These are phyloP conservation scores for Pterocarpus macrocarpus DNA, from an alignment of 306 rosid species.

Conservation along the genomic window DNA sequence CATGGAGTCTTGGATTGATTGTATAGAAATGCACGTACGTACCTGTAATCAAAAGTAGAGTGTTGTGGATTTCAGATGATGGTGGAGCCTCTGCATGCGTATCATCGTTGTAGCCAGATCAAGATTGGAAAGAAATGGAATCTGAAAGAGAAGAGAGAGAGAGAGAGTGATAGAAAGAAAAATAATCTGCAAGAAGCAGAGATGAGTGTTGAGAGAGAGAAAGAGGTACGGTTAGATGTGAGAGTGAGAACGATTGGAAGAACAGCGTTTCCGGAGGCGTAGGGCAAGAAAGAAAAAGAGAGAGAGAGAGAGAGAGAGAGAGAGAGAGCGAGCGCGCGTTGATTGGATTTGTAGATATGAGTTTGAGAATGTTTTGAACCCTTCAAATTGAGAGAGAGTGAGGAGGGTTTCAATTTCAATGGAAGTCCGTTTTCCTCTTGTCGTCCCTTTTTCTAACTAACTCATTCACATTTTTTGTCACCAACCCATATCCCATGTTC, in stretches of 20 bases:
- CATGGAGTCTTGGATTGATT: background rate
- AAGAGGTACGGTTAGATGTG: background rate
- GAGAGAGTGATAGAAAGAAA: background rate
- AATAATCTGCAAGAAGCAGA: constrained; percentile 26
- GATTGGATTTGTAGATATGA: background rate
- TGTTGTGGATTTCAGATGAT: constrained; percentile 6
- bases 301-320: background rate
- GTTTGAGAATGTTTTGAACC: constrained; percentile 18
- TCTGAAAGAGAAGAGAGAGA: background rate
- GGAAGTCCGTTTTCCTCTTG: constrained; percentile 30
- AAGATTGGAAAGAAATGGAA: background rate
- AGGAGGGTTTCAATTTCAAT: background rate
- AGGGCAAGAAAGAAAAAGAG: constrained; percentile 5
- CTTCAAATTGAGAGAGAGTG: background rate
- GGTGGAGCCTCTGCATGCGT: background rate
- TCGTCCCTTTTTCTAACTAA: background rate
- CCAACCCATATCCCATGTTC: background rate
- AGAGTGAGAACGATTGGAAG: constrained; percentile 48
- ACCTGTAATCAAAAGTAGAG: constrained; percentile 36
- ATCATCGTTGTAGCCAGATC: background rate
- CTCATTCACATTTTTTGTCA: background rate
- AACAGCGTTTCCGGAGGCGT: constrained; percentile 45
- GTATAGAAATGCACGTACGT: background rate
- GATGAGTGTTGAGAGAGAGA: background rate
- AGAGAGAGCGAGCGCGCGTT: constrained; percentile 1